phyloP scores from a whole-genome alignment of 495 filamentous ascomycete species.

The Penicillium verhagenii region DNA sequence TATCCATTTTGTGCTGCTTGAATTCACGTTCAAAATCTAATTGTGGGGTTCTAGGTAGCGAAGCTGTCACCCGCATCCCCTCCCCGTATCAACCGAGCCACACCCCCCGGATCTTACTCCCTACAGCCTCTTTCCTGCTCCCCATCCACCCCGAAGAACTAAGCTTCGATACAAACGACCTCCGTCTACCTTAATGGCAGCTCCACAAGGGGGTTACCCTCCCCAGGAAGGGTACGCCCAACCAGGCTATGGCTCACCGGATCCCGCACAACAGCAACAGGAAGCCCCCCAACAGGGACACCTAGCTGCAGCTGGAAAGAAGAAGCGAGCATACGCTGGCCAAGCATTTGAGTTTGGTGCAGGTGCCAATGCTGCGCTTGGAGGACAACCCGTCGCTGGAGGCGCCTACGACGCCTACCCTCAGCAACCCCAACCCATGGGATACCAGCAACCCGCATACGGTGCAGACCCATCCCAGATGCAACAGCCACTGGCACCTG shows the following conservation, averaged over 20 bases:
- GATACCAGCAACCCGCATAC: slow-evolving; percentile 59
- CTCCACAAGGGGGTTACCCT: slow-evolving; percentile 66
- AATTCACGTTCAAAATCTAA: slow-evolving; percentile 16
- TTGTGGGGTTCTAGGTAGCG: slow-evolving; percentile 28
- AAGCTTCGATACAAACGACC: slow-evolving; percentile 8
- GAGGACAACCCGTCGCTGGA: slow-evolving; percentile 54
- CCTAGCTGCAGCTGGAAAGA: slow-evolving; percentile 58
- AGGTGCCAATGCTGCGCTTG: slow-evolving; percentile 78
- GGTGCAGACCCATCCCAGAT: slow-evolving; percentile 42
- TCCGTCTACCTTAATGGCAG: slow-evolving; percentile 41
- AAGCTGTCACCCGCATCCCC: slow-evolving; percentile 31
- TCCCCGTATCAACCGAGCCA: slow-evolving; percentile 14
- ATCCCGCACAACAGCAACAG: slow-evolving; percentile 36
- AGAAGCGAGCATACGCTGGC: slow-evolving; percentile 90
- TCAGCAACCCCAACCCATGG: slow-evolving; percentile 47
- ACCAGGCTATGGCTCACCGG: slow-evolving; percentile 43
- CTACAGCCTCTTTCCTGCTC: slow-evolving; percentile 7
- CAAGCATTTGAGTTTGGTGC: slow-evolving; percentile 91
- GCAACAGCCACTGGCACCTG: slow-evolving; percentile 57
- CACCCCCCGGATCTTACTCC: slow-evolving; percentile 6
- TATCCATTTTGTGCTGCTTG: neutral
- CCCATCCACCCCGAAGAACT: slow-evolving; percentile 4
- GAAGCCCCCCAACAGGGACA: slow-evolving; percentile 27
- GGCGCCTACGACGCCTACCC: slow-evolving; percentile 58
- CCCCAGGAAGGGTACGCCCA: slow-evolving; percentile 53